Base-by-base conservation (phyloP, 129 eudicot genomes). In the Artemisia annua region DNA sequence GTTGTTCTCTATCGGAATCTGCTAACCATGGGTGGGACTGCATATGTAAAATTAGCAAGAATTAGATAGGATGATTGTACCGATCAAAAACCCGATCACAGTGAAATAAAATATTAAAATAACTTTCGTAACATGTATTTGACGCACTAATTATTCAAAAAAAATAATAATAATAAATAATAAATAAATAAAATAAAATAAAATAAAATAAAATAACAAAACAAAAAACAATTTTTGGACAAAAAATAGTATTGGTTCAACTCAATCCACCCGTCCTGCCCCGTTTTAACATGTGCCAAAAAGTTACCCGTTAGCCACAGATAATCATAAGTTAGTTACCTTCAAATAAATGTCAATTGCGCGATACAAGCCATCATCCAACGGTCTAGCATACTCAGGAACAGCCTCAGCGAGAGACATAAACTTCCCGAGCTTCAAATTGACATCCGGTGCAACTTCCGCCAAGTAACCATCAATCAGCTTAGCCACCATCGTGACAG, bases 21-120 rank as follows among this genome's bases (percentile, higher is more conserved):
- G 92, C 82, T 70, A 90, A 78, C 97, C 98, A 94, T 20, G 97
- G 92, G 69, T 94, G 98, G 17, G 98, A 90, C 98, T 94, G 91
- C 81, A 81, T 62, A 20, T 17, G 54, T 3, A 57, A 57, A 32
- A 63, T 11, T n/a, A 57, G 32, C 15, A 44, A 54, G 30, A 66
- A 78, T 78, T 2, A 71, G 73, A 72, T 53, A 12, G 20, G 52
- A 43, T 22, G 14, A 63, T 22, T 35, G 53, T 63, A 71, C 51
- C 67, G 71, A 39, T 50, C 17, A 17, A 26, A 53, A 16, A 12
- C 68, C 80, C 11, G 5, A 7, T 14, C 64, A 50, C 59, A 54
- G 3, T 35, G 22, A 16, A 56, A 19, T 1, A 19, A 39, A 20
- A 2, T 71, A 56, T 13, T 1, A 19, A 39, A 20, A 2, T 71